These are phyloP conservation scores for Alternaria triticimaculans DNA, from an alignment of 2,329 filamentous ascomycete species.

Conservation along the genomic window DNA sequence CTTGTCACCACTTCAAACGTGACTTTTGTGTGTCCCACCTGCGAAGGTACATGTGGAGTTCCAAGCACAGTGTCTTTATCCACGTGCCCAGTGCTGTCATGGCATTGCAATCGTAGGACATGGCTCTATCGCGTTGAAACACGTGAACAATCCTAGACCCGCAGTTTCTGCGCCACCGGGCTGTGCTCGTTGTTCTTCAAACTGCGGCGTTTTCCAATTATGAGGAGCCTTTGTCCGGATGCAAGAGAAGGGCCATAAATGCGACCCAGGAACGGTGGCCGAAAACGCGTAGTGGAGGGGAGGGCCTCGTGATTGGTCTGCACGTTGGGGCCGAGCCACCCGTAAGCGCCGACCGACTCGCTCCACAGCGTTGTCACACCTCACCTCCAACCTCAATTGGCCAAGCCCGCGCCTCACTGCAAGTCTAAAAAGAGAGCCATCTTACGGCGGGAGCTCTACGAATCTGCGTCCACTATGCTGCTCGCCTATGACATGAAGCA, in stretches of 20 bases:
- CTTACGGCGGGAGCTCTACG: constrained; percentile 38
- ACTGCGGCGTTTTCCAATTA: background rate
- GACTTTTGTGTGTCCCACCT: background rate
- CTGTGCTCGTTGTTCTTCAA: constrained; percentile 8
- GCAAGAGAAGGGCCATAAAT: constrained; percentile 13
- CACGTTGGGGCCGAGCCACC: constrained; percentile 8
- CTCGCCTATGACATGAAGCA: constrained; percentile 31
- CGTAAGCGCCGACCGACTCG: constrained; percentile 40
- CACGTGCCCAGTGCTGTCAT: background rate
- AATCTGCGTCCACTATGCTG: constrained; percentile 34
- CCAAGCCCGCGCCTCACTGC: constrained; percentile 39
- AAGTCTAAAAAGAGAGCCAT: constrained; percentile 32
- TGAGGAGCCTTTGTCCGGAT: constrained; percentile 17
- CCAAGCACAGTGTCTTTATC: background rate
- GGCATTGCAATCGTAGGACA: background rate
- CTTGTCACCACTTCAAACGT: background rate
- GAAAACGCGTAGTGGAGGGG: constrained; percentile 19
- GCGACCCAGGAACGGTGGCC: constrained; percentile 6
- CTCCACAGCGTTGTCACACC: constrained; percentile 36
- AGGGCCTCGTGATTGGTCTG: constrained; percentile 31
- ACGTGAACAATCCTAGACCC: background rate
- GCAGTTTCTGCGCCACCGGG: constrained; percentile 17
- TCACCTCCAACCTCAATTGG: constrained; percentile 39
- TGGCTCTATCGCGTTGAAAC: background rate
- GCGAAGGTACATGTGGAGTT: background rate